Conservation (phyloP, 345 rosid species). For the Anacardium occidentale region DNA sequence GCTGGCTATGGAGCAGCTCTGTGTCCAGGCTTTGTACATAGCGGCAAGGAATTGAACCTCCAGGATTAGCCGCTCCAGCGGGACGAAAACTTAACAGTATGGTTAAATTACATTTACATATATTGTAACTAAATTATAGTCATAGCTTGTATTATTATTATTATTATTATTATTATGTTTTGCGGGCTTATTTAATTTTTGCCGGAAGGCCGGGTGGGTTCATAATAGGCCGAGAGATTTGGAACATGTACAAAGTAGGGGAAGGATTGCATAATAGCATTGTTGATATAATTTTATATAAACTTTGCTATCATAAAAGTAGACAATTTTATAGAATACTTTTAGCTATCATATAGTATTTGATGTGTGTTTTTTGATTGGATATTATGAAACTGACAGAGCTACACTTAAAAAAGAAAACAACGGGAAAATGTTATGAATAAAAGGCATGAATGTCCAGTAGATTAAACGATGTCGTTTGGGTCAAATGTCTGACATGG, state of each 20-base stretch:
- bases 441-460: no score
- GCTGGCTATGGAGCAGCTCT: background rate
- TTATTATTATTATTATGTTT: no score
- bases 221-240: background rate
- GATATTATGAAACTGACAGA: no score
- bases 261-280: no score
- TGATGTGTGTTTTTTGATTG: no score
- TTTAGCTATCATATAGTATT: no score
- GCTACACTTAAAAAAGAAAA: no score
- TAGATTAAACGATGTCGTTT: background rate
- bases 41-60: background rate
- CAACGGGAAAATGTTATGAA: no score
- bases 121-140: background rate
- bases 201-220: constrained; percentile 19
- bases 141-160: background rate
- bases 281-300: no score
- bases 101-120: background rate
- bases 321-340: no score
- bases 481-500: background rate
- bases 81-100: background rate
- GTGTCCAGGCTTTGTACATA: constrained; percentile 18
- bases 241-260: background rate
- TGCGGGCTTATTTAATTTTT: no score
- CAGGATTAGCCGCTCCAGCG: background rate
- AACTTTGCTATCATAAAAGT: no score